A percentile compares a stretch with the other conserved stretches of the same genome.
Evolutionary conservation across 345 rosid species (phyloP).

Genomic region (Bruguiera parviflora): DNA sequence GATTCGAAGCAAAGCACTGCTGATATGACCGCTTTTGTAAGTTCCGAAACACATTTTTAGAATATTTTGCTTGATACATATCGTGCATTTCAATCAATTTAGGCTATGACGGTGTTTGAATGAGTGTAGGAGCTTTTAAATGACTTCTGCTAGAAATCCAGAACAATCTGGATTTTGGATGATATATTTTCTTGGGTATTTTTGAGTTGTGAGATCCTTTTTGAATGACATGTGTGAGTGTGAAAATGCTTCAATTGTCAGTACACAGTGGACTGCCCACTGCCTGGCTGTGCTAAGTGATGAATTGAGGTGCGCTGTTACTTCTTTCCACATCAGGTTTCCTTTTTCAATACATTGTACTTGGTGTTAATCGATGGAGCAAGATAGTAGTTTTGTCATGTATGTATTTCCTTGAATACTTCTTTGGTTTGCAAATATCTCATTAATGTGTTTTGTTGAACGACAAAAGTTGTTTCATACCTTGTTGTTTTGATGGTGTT

Average conservation of each 20-base stretch:
- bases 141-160: background rate
- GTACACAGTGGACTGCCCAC: no score
- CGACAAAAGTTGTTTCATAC: background rate
- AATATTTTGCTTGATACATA: background rate
- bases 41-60: constrained; percentile 14
- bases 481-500: background rate
- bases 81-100: background rate
- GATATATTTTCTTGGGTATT: background rate
- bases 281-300: no score
- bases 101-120: background rate
- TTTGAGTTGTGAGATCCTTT: no score
- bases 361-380: no score
- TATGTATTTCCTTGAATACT: background rate
- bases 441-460: background rate
- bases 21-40: constrained; percentile 61
- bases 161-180: background rate
- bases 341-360: no score
- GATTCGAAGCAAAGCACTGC: constrained; percentile 55
- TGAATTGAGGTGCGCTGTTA: no score
- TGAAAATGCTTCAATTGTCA: no score
- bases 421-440: background rate
- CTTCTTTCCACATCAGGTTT: no score
- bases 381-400: background rate
- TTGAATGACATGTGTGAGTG: no score
- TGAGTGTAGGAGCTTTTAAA: background rate